Evolutionary conservation across 257 asterid species (phyloP).

Genomic region (Ilex asprella): DNA sequence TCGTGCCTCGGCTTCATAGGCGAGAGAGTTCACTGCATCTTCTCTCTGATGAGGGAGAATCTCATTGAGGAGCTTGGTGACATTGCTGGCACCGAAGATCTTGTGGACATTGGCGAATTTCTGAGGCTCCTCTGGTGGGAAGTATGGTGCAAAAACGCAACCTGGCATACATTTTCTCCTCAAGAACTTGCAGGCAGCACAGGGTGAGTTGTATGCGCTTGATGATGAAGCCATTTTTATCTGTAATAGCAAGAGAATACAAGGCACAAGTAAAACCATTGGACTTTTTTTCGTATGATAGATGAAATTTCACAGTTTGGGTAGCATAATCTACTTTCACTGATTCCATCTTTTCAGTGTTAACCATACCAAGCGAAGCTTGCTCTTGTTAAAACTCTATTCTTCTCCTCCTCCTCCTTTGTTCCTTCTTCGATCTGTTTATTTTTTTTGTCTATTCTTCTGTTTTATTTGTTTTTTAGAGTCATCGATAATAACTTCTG

Average conservation of each 20-base stretch:
- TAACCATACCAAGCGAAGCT: too few relatives aligned
- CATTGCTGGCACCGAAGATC: constrained; percentile 43
- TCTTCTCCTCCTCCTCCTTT: too few relatives aligned
- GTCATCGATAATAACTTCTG: too few relatives aligned
- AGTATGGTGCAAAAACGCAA: constrained; percentile 37
- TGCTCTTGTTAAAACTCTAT: too few relatives aligned
- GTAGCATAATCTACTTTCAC: too few relatives aligned
- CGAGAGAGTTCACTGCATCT: constrained; percentile 44
- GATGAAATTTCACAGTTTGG: background rate
- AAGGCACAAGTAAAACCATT: background rate
- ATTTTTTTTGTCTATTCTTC: too few relatives aligned
- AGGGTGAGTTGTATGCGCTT: constrained; percentile 41
- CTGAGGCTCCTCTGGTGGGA: constrained; percentile 46
- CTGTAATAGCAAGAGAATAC: constrained; percentile 3
- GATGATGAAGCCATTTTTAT: constrained; percentile 40
- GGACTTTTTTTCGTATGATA: background rate
- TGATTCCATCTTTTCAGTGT: too few relatives aligned
- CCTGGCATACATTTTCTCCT: constrained; percentile 38
- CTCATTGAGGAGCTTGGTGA: constrained; percentile 38
- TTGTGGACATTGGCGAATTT: constrained; percentile 46
- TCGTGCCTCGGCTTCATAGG: constrained; percentile 45
- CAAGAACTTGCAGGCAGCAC: constrained; percentile 56
- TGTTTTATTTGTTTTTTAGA: too few relatives aligned
- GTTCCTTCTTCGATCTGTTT: too few relatives aligned
- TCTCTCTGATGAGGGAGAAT: constrained; percentile 40